These are phyloP conservation scores for Kuraishia borneana DNA, from an alignment of 805 yeast species.

Conservation along the genomic window DNA sequence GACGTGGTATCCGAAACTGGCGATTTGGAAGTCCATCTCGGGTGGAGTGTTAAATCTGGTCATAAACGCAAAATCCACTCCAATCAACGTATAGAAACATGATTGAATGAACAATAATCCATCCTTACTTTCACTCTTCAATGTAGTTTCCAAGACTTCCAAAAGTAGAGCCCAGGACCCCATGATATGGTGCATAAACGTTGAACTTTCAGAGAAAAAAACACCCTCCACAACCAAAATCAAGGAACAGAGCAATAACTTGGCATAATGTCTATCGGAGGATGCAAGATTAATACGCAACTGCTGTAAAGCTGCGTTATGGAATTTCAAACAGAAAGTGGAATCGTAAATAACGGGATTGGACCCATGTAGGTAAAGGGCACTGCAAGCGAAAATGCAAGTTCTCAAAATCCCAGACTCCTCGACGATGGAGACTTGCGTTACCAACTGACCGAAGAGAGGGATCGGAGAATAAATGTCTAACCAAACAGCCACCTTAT, in stretches of 20 bases:
- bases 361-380: slow-evolving; percentile 6
- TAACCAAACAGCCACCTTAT: slow-evolving; percentile 5
- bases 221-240: slow-evolving; percentile 5
- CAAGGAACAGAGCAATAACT: slow-evolving; percentile 5
- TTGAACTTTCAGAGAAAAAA: slow-evolving; percentile 4
- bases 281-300: slow-evolving; percentile 6
- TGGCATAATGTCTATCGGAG: slow-evolving; percentile 3
- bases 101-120: slow-evolving; percentile 1
- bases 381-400: slow-evolving; percentile 7
- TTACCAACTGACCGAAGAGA: slow-evolving; percentile 3
- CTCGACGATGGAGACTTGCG: slow-evolving; percentile 5
- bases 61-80: background rate
- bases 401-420: slow-evolving; percentile 5
- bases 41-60: background rate
- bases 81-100: background rate
- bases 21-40: background rate
- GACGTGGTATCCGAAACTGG: slow-evolving; percentile 3
- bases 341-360: slow-evolving; percentile 5
- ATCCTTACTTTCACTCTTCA: background rate
- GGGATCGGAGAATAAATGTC: slow-evolving; percentile 6
- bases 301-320: slow-evolving; percentile 7
- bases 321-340: slow-evolving; percentile 6
- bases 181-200: slow-evolving; percentile 4
- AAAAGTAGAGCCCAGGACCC: slow-evolving; percentile 7
- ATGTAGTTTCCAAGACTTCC: slow-evolving; percentile 3